Evolutionary conservation across 768 basidiomycete species (phyloP).

Genomic region (Podaxis carcinomalis): DNA sequence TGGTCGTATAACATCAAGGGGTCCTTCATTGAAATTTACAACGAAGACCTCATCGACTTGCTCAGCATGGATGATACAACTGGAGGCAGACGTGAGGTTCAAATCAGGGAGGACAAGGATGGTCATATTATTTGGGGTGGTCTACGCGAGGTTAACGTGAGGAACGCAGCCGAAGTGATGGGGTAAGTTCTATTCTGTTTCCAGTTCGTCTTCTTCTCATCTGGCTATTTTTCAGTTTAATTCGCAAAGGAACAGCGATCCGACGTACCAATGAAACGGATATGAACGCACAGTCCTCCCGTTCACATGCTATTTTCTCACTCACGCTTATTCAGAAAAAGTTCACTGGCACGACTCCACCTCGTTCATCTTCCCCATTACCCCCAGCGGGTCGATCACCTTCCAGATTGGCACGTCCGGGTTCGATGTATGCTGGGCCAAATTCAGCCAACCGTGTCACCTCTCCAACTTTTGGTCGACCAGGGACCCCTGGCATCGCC

Average conservation of each 20-base stretch:
- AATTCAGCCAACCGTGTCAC: slow-evolving; percentile 49
- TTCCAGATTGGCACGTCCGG: slow-evolving; percentile 79
- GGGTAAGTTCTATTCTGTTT: slow-evolving; percentile 47
- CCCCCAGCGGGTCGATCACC: slow-evolving; percentile 66
- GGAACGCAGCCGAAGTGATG: slow-evolving; percentile 87
- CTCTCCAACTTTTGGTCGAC: slow-evolving; percentile 76
- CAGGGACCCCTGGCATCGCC: slow-evolving; percentile 75
- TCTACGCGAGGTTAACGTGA: slow-evolving; percentile 87
- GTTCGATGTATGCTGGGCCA: slow-evolving; percentile 59
- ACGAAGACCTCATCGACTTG: slow-evolving; percentile 97
- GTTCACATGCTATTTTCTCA: slow-evolving; percentile 99
- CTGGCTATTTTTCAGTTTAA: slow-evolving; percentile 46
- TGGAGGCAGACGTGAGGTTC: slow-evolving; percentile 77
- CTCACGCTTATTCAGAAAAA: slow-evolving; percentile 91
- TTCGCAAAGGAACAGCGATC: slow-evolving; percentile 86
- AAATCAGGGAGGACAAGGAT: slow-evolving; percentile 96
- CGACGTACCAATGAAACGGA: slow-evolving; percentile 95
- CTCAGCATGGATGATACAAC: slow-evolving; percentile 68
- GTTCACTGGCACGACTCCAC: slow-evolving; percentile 63
- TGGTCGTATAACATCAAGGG: slow-evolving; percentile 84
- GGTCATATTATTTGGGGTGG: slow-evolving; percentile 98
- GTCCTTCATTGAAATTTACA: slow-evolving; percentile 97
- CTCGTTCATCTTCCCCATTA: slow-evolving; percentile 74
- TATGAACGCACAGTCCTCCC: slow-evolving; percentile 98
- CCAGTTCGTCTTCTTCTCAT: slow-evolving; percentile 4